These are phyloP conservation scores for Euclidium syriacum DNA, from an alignment of 345 rosid species.

Conservation along the genomic window DNA sequence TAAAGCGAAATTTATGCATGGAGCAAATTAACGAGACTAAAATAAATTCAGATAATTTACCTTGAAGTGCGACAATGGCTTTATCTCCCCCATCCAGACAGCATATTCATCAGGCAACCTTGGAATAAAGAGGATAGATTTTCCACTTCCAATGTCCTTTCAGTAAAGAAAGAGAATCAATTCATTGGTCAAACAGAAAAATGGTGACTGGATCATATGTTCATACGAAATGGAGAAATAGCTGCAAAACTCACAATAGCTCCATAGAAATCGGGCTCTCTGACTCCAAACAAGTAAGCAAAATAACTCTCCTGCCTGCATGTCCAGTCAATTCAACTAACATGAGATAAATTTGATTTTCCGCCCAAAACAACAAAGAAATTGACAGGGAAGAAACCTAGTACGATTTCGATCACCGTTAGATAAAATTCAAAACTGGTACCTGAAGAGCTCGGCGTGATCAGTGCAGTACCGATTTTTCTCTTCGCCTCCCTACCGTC, in stretches of 20 bases:
- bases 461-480: conserved; percentile 81
- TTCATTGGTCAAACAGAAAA: neutral
- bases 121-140: conserved; percentile 77
- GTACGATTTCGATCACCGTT: neutral
- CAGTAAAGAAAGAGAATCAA: neutral
- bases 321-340: conserved; percentile 1
- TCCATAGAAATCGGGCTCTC: conserved; percentile 82
- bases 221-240: neutral
- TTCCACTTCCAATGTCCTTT: conserved; percentile 79
- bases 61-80: conserved; percentile 58
- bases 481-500: conserved; percentile 78
- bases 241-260: conserved; percentile 63
- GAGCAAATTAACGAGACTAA: neutral
- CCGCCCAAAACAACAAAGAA: neutral
- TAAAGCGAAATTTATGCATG: neutral
- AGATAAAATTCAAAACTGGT: neutral
- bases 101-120: conserved; percentile 78
- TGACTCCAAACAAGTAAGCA: conserved; percentile 86
- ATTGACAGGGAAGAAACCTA: neutral
- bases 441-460: conserved; percentile 92
- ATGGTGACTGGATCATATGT: neutral
- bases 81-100: conserved; percentile 89
- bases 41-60: conserved; percentile 24
- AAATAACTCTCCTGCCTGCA: conserved; percentile 86
- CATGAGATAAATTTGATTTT: neutral